phyloP scores from a whole-genome alignment of 768 basidiomycete genomes.

The Lyophyllum atratum region DNA sequence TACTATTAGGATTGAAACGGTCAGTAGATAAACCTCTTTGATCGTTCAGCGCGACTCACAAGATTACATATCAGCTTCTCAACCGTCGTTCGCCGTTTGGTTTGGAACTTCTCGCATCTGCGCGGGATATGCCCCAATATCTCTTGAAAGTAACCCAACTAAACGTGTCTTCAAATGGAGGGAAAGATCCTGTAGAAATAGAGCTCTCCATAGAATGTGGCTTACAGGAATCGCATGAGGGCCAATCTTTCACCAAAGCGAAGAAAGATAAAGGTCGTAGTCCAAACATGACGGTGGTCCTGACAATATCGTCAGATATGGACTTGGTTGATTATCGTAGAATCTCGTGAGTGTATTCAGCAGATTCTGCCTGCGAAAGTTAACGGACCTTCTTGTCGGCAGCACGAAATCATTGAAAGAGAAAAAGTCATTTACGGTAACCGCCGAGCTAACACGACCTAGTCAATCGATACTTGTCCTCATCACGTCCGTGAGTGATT shows the following conservation, averaged over 20 bases:
- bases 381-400: slow-evolving; percentile 2
- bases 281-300: slow-evolving; percentile 66
- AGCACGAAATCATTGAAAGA: slow-evolving; percentile 72
- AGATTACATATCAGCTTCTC: slow-evolving; percentile 49
- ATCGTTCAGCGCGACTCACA: background rate
- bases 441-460: slow-evolving; percentile 65
- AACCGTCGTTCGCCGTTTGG: slow-evolving; percentile 80
- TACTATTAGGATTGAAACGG: slow-evolving; percentile 65
- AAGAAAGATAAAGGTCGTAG: slow-evolving; percentile 48
- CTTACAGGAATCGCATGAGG: slow-evolving; percentile 32
- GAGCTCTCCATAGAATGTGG: slow-evolving; percentile 62
- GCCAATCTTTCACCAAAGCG: slow-evolving; percentile 26
- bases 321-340: slow-evolving; percentile 79
- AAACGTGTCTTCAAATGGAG: slow-evolving; percentile 42
- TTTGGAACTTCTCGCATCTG: slow-evolving; percentile 60
- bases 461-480: slow-evolving; percentile 68
- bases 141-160: slow-evolving; percentile 51
- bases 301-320: slow-evolving; percentile 76
- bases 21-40: slow-evolving; percentile 27
- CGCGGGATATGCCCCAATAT: slow-evolving; percentile 69
- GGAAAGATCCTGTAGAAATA: slow-evolving; percentile 55
- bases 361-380: background rate
- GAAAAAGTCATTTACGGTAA: slow-evolving; percentile 60
- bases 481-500: slow-evolving; percentile 58
- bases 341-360: slow-evolving; percentile 56